Base-by-base conservation (phyloP, 1,139 yeast genomes). In the Suhomyces maxii region DNA sequence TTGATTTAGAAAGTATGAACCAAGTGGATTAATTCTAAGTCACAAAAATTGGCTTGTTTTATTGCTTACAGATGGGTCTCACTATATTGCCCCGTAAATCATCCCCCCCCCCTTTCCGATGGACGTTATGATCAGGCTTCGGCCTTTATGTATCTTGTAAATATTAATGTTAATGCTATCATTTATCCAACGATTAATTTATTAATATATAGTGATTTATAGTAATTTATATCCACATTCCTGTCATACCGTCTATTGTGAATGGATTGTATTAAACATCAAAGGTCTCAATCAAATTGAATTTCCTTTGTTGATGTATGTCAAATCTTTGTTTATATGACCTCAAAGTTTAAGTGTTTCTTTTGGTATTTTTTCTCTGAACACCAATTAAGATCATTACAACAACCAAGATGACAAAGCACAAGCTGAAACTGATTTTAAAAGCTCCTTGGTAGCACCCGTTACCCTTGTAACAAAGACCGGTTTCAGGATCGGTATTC, bases 1-100 rank as follows among this genome's bases (percentile, higher is more conserved):
- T 82, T 50, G 82, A 82, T 53, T 67, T 84, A 52, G 88, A 83
- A 52, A 70, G 71, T 40, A 62, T 77, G 40, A 63, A 73, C 48
- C 63, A 67, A 11, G 80, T 78, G 34, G 83, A 77, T 51, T 76
- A 58, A 52, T 12, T 9, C 31, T 28, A 28, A 26, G 8, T 7
- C n/a, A 28, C 31, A 28, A 3, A 3, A 9, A 28, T 9, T 28
- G 6, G 23, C 23, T 18, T 4, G 23, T 18, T 18, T 18, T 18
- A 18, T 18, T 18, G 23, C 23, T 18, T 28, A n/a, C 23, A 11
- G 10, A 35, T n/a, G n/a, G n/a, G n/a, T n/a, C n/a, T n/a, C n/a
- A n/a, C n/a, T n/a, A n/a, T n/a, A n/a, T n/a, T n/a, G n/a, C n/a
- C n/a, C n/a, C n/a, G n/a, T n/a, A n/a, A n/a, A n/a, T n/a, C n/a